phyloP scores from a whole-genome alignment of 2,329 filamentous ascomycete species.

The Ramularia collo-cygni region DNA sequence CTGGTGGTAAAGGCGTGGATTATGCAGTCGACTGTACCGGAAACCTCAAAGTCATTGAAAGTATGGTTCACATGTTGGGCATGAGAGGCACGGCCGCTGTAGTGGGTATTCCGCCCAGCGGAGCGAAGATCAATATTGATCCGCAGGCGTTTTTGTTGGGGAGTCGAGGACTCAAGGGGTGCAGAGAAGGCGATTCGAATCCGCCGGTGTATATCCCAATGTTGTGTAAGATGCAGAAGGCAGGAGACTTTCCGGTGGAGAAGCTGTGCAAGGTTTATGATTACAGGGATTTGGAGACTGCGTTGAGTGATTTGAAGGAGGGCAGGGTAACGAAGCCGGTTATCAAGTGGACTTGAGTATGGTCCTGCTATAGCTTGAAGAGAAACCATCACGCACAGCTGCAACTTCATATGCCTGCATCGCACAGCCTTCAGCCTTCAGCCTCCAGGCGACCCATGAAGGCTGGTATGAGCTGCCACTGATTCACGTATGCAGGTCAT shows the following conservation, averaged over 20 bases:
- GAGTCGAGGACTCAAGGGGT: conserved; percentile 12
- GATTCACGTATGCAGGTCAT: too few species aligned
- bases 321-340: conserved; percentile 17
- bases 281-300: conserved; percentile 15
- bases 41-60: conserved; percentile 14
- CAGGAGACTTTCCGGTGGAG: conserved; percentile 18
- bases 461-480: too few species aligned
- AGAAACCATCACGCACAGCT: too few species aligned
- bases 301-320: conserved; percentile 14
- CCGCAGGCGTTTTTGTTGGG: conserved; percentile 11
- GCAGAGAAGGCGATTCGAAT: conserved; percentile 12
- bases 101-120: conserved; percentile 15
- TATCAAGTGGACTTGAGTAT: conserved; percentile 11
- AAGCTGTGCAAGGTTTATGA: conserved; percentile 18
- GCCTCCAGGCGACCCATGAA: too few species aligned
- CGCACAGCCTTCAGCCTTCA: too few species aligned
- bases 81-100: conserved; percentile 18
- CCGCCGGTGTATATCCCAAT: conserved; percentile 14
- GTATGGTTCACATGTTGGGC: conserved; percentile 11
- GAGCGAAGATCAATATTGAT: conserved; percentile 14
- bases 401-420: too few species aligned
- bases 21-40: conserved; percentile 17
- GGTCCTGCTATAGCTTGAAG: too few species aligned
- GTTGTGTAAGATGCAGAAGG: conserved; percentile 13
- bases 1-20: conserved; percentile 10